A percentile compares a stretch with the other conserved stretches of the same genome.
These are phyloP conservation scores for Castanea mollissima DNA, from an alignment of 306 rosid genomes.

Conservation along the genomic window DNA sequence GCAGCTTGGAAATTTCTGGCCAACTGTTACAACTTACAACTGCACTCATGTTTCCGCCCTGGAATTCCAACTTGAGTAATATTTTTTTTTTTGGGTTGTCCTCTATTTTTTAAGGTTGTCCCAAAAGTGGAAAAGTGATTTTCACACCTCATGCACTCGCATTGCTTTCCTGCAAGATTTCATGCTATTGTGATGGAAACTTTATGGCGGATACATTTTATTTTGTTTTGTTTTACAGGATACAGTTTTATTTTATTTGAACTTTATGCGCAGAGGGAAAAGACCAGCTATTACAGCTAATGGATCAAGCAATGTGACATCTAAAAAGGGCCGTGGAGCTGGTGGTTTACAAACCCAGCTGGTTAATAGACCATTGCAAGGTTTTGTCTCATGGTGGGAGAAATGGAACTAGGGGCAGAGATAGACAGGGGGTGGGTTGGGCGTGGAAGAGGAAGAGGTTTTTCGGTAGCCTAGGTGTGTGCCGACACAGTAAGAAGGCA, in stretches of 20 bases:
- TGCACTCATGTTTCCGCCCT: too few relatives aligned
- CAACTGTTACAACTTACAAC: too few relatives aligned
- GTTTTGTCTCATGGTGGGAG: constrained; percentile 71
- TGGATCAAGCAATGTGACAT: constrained; percentile 50
- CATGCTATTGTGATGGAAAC: background rate
- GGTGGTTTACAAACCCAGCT: constrained; percentile 77
- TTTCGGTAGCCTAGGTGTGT: constrained; percentile 35
- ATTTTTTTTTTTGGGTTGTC: too few relatives aligned
- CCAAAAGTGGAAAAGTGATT: background rate
- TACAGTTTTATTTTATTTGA: background rate
- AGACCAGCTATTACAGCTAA: constrained; percentile 60
- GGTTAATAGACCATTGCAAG: constrained; percentile 82
- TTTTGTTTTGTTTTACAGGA: background rate
- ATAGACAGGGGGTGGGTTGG: constrained; percentile 69
- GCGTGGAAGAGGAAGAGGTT: constrained; percentile 73
- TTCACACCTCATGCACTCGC: background rate
- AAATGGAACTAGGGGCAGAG: constrained; percentile 54
- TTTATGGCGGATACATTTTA: background rate
- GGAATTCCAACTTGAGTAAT: too few relatives aligned
- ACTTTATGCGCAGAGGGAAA: constrained; percentile 54
- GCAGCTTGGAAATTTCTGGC: too few relatives aligned
- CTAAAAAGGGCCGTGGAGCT: constrained; percentile 76
- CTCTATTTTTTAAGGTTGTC: too few relatives aligned
- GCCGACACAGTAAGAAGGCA: constrained; percentile 7
- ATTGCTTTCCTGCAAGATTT: background rate